phyloP scores from a whole-genome alignment of 768 basidiomycete genomes.

The Peribolospora baueri region DNA sequence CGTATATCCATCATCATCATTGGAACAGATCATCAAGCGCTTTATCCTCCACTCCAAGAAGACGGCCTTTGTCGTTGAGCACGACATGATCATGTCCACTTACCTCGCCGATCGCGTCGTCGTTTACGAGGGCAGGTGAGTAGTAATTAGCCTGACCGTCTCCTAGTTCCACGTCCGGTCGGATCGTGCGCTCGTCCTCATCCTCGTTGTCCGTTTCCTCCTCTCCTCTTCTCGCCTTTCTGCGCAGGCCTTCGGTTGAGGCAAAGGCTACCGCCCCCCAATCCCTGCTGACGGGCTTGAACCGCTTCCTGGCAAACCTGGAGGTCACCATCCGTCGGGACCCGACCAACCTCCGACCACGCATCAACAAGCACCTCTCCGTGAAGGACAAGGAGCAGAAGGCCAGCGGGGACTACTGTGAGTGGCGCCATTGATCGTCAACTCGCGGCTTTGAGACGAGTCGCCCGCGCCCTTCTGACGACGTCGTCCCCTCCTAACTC shows the following conservation, averaged over 20 bases:
- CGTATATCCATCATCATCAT: neutral
- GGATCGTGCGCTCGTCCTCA: conserved; percentile 49
- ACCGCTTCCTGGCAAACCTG: conserved; percentile 78
- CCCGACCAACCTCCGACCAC: conserved; percentile 24
- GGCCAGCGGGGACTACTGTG: neutral
- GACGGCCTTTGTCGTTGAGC: conserved; percentile 96
- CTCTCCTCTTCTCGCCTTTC: neutral
- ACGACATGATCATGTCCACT: conserved; percentile 99
- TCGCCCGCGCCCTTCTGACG: no score
- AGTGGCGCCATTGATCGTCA: no score
- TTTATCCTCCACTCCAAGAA: conserved; percentile 93
- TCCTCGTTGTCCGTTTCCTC: conserved; percentile 32
- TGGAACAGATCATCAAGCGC: conserved; percentile 14
- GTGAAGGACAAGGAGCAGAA: conserved; percentile 25
- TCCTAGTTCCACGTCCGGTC: conserved; percentile 25
- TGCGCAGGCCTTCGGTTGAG: neutral
- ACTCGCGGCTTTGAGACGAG: no score
- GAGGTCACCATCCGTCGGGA: conserved; percentile 97
- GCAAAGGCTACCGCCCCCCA: conserved; percentile 39
- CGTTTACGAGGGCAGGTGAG: conserved; percentile 45
- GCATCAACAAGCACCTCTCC: conserved; percentile 26
- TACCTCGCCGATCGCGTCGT: conserved; percentile 96
- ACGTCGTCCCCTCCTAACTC: no score
- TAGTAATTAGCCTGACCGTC: neutral
- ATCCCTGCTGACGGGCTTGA: conserved; percentile 87